These are phyloP conservation scores for Xylaria sp. DNA, from an alignment of 2,329 filamentous ascomycete species.

Conservation along the genomic window DNA sequence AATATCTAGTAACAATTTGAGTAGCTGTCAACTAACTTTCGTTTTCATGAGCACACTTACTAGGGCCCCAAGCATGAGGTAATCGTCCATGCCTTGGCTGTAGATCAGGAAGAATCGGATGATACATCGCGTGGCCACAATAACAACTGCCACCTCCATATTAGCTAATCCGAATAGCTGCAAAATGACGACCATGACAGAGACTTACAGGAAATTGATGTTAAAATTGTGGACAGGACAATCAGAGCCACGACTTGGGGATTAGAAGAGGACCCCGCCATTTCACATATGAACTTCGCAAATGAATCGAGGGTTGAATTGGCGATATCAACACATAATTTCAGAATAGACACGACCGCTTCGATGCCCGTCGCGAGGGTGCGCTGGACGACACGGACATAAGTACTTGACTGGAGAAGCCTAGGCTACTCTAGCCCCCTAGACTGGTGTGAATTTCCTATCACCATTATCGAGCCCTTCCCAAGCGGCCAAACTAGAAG, in stretches of 20 bases:
- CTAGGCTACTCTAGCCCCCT: too few relatives aligned
- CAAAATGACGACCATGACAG: background rate
- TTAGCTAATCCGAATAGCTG: background rate
- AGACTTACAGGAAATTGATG: constrained; percentile 30
- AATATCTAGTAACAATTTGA: constrained; percentile 22
- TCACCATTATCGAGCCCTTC: too few relatives aligned
- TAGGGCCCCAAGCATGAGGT: constrained; percentile 32
- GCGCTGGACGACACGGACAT: too few relatives aligned
- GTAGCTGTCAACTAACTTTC: background rate
- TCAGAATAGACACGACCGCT: background rate
- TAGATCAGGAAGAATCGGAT: constrained; percentile 33
- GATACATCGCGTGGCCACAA: constrained; percentile 24
- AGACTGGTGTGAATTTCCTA: too few relatives aligned
- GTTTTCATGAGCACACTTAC: constrained; percentile 14
- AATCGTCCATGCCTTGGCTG: constrained; percentile 33
- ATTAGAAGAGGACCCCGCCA: constrained; percentile 14
- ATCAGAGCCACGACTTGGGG: constrained; percentile 28
- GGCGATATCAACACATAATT: background rate
- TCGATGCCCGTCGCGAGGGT: too few relatives aligned
- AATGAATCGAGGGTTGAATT: background rate
- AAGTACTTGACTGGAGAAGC: too few relatives aligned
- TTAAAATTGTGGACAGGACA: constrained; percentile 27
- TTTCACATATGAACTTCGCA: background rate
- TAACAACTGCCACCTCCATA: constrained; percentile 16
- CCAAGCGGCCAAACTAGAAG: too few relatives aligned